Percentiles rank a stretch among this genome's conserved stretches.
Conservation (phyloP, 495 filamentous ascomycete species). For the Tricharina praecox region DNA sequence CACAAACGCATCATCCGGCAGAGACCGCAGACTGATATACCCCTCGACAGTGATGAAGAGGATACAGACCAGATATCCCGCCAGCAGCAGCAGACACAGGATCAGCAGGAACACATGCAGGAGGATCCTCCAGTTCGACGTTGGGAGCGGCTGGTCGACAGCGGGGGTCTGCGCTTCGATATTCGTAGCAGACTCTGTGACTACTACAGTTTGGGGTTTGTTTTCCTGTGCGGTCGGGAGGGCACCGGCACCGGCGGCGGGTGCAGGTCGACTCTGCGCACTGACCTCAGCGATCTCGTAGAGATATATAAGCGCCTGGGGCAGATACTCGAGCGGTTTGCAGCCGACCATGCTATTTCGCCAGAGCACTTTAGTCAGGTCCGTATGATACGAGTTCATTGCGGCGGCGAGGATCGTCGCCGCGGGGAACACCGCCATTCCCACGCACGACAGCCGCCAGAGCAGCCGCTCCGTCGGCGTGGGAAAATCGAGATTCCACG, state of each 20-base stretch:
- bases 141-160: neutral
- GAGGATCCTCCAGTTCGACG: neutral
- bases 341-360: neutral
- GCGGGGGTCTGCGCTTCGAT: too few relatives aligned
- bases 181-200: too few relatives aligned
- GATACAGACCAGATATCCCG: neutral
- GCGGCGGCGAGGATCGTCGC: neutral
- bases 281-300: neutral
- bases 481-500: conserved; percentile 11
- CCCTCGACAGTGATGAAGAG: conserved; percentile 8
- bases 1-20: conserved; percentile 4
- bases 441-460: conserved; percentile 8
- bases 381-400: neutral
- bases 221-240: too few relatives aligned
- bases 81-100: conserved; percentile 1
- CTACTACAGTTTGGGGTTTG: too few relatives aligned
- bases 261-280: neutral
- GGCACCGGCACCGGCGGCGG: too few relatives aligned
- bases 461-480: neutral
- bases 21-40: conserved; percentile 10
- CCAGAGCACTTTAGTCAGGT: neutral
- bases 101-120: conserved; percentile 8
- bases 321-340: neutral
- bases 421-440: conserved; percentile 7
- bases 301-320: neutral